Evolutionary conservation across 2,329 filamentous ascomycete genomes (phyloP), one percentile per base, ranked within the genome.

Genomic region (Kalmusia sp.): DNA sequence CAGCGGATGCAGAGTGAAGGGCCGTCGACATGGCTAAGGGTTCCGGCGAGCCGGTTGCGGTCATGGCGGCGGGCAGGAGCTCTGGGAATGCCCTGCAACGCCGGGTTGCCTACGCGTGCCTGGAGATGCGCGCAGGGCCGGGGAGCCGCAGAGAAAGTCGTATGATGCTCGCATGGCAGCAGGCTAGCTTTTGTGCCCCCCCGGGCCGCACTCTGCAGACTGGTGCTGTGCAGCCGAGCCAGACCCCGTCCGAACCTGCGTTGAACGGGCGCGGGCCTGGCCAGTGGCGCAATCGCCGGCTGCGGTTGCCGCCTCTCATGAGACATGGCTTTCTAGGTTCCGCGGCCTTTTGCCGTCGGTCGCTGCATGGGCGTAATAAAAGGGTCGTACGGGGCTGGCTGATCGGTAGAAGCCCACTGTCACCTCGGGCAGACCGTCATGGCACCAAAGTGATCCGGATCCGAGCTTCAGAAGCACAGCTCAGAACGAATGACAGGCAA

Each of bases 121-220:
- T 37, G 31, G 33, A n/a, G 24, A 41, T n/a, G 41, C 41, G 41
- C 41, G 28, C 19, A 21, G 22, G 19, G 9, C 17, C 22, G 38
- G 3, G 9, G 38, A 5, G 22, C 38, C 6, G 21, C 19, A 27
- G 22, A 27, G 22, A 28, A 47, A 47, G 33, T 47, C 44, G 44
- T 38, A 49, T 49, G 34, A 31, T 33, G 6, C 4, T 22, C 12
- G 46, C 50, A 52, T 52, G 37, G 38, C 39, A 44, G 50, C 43
- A 43, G 28, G 37, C 17, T 27, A 44, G 50, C 28, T 40, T 52
- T 52, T 43, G 50, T 41, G 50, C 41, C 19, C 30, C 37, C 31
- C 12, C 19, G 14, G 21, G 25, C 9, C 22, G n/a, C n/a, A n/a
- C 14, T 19, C 21, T 35, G 35, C 15, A 39, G 7, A 4, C 30